A percentile compares a stretch with the other conserved stretches of the same genome.
Evolutionary conservation across 2,329 filamentous ascomycete genomes (phyloP).

Genomic region (Westerdykella ornata): DNA sequence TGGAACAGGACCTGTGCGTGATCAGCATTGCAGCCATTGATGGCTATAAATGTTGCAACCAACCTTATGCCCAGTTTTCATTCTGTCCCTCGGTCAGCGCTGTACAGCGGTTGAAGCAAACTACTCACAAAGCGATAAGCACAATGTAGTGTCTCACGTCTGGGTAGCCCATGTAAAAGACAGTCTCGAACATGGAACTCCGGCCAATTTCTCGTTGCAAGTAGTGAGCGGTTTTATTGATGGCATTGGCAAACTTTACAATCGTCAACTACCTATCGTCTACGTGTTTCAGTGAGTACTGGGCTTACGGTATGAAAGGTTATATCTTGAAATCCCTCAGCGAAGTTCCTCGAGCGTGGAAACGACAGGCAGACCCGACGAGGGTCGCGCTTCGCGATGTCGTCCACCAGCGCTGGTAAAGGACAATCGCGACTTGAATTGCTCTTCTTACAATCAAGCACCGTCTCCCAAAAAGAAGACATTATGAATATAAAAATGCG

Average conservation of each 20-base stretch:
- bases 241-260: slow-evolving; percentile 25
- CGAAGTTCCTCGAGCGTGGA: slow-evolving; percentile 12
- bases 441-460: slow-evolving; percentile 15
- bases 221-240: slow-evolving; percentile 28
- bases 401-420: slow-evolving; percentile 34
- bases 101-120: too few species aligned
- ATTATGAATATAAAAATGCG: slow-evolving; percentile 8
- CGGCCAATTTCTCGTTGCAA: slow-evolving; percentile 25
- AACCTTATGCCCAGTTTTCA: slow-evolving; percentile 41
- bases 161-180: slow-evolving; percentile 25
- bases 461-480: slow-evolving; percentile 27
- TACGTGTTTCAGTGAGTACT: slow-evolving; percentile 19
- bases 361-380: slow-evolving; percentile 19
- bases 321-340: slow-evolving; percentile 26
- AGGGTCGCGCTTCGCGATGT: slow-evolving; percentile 28
- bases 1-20: slow-evolving; percentile 18
- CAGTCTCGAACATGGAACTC: slow-evolving; percentile 22
- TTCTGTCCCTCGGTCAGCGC: slow-evolving; percentile 6
- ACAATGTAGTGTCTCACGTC: slow-evolving; percentile 38
- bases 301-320: slow-evolving; percentile 23
- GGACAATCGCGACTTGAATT: slow-evolving; percentile 18
- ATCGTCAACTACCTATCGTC: slow-evolving; percentile 10
- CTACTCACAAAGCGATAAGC: slow-evolving; percentile 32
- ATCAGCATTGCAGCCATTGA: slow-evolving; percentile 1
- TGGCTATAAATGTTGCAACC: neutral